A percentile compares a stretch with the other conserved stretches of the same genome.
Conservation (phyloP, 208 protist genomes). For the Tritrichomonas foetus region DNA sequence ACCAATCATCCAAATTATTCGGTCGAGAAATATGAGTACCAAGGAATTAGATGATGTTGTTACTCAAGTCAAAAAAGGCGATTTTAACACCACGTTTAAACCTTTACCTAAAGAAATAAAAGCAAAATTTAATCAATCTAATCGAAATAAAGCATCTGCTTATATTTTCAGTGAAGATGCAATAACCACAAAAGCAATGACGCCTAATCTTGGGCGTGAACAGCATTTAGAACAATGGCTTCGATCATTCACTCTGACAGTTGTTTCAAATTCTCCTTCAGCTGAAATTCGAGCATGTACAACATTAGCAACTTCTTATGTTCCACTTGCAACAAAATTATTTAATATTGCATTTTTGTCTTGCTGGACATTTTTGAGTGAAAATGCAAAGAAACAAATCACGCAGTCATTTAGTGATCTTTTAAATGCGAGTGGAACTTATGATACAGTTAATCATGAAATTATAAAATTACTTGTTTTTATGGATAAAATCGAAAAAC, state of each 20-base stretch:
- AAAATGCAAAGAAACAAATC: not conserved
- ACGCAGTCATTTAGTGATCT: not conserved
- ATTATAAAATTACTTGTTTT: not conserved
- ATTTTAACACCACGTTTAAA: not conserved
- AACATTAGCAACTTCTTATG: not conserved
- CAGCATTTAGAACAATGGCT: not conserved
- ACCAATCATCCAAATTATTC: not conserved
- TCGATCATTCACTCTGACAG: not conserved
- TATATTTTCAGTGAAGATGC: not conserved
- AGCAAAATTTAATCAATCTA: not conserved
- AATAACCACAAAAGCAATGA: not conserved
- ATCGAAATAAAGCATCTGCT: too few species aligned
- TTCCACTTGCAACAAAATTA: not conserved
- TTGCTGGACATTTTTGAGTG: not conserved
- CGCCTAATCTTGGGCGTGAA: not conserved
- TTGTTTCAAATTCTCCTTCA: not conserved
- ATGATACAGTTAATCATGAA: not conserved
- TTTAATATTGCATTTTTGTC: conserved; percentile 12
- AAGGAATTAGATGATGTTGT: not conserved
- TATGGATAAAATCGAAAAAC: not conserved
- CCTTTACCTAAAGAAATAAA: not conserved
- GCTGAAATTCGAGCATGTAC: not conserved
- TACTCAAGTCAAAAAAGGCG: not conserved
- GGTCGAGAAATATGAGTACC: not conserved
- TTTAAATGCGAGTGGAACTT: not conserved